phyloP scores from a whole-genome alignment of 2,329 filamentous ascomycete genomes.

The Colletotrichum camelliae region DNA sequence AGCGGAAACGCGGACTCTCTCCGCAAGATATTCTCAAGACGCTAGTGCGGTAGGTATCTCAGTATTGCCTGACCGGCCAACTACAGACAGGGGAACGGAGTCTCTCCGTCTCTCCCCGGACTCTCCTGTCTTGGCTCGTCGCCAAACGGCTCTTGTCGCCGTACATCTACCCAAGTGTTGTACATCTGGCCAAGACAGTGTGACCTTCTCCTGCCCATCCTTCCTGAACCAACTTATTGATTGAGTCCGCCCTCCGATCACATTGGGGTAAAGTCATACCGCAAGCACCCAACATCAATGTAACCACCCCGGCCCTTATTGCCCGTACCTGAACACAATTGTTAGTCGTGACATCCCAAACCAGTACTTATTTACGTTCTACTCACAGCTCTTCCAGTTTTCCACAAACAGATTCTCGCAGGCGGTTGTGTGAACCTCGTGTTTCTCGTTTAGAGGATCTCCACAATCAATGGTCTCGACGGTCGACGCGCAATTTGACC shows the following conservation, averaged over 20 bases:
- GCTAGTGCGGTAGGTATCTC: too few species aligned
- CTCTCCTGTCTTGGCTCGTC: rapidly evolving
- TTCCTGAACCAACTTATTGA: rapidly evolving
- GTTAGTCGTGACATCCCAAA: rapidly evolving
- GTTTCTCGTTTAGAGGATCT: background rate
- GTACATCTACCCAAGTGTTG: background rate
- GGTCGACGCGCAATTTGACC: background rate
- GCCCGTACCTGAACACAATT: rapidly evolving
- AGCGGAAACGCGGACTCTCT: too few species aligned
- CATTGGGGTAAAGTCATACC: background rate
- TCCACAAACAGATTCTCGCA: background rate
- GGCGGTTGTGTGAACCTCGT: background rate
- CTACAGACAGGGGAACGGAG: too few species aligned
- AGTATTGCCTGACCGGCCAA: too few species aligned
- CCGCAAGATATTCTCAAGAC: too few species aligned
- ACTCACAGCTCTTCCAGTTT: background rate
- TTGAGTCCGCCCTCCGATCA: rapidly evolving
- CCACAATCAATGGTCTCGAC: background rate
- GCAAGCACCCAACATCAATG: background rate
- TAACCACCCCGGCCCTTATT: background rate
- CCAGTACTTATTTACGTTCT: rapidly evolving
- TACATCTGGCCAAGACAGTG: rapidly evolving
- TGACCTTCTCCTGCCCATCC: rapidly evolving
- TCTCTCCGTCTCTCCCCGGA: too few species aligned
- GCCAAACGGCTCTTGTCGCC: rapidly evolving